phyloP scores from a whole-genome alignment of 2,329 filamentous ascomycete genomes.

The Daldinia eschscholtzii region DNA sequence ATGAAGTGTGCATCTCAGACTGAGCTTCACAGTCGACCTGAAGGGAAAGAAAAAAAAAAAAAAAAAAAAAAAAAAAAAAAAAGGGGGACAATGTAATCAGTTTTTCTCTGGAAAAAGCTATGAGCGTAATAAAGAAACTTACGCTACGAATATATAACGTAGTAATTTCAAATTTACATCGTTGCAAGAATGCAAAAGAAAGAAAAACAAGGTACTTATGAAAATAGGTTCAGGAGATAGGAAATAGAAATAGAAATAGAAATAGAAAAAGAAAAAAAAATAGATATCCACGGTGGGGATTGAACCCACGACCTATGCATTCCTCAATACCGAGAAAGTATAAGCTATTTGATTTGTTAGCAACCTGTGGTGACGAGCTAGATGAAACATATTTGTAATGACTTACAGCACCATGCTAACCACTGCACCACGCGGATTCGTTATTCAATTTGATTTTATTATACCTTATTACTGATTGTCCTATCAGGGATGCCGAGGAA shows the following conservation, averaged over 20 bases:
- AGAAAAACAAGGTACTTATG: no score
- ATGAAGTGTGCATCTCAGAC: not conserved
- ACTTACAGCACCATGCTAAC: conserved; percentile 35
- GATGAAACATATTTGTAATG: not conserved
- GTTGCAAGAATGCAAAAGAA: no score
- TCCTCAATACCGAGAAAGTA: conserved; percentile 30
- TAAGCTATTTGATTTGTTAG: conserved; percentile 18
- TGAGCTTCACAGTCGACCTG: no score
- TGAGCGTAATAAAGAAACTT: no score
- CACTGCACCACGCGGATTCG: conserved; percentile 28
- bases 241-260: no score
- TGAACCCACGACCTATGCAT: conserved; percentile 38
- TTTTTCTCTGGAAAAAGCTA: no score
- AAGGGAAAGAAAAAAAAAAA: no score
- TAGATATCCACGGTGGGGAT: conserved; percentile 29
- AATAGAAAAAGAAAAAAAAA: not conserved
- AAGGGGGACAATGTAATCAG: no score
- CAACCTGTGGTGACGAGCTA: not conserved
- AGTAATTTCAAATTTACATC: no score
- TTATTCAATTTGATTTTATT: not conserved
- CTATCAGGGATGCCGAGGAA: conserved; percentile 3
- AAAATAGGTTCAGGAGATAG: no score
- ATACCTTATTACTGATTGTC: not conserved
- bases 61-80: no score
- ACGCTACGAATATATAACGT: no score